These are phyloP conservation scores for Verticillium nonalfalfae DNA, from an alignment of 2,329 filamentous ascomycete genomes.

Conservation along the genomic window DNA sequence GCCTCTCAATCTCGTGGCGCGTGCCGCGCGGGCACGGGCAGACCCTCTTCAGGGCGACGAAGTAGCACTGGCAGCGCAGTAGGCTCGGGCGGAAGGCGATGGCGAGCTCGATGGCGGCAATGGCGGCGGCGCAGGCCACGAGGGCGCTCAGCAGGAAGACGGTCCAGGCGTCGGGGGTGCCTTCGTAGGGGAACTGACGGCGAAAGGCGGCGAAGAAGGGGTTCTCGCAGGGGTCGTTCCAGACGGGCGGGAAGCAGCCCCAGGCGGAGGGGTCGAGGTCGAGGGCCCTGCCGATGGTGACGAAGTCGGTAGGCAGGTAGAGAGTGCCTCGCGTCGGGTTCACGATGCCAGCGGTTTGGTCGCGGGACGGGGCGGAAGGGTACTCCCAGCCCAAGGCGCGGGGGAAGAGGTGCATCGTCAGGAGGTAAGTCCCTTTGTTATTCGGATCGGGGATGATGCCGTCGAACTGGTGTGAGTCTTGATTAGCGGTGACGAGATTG, in stretches of 20 bases:
- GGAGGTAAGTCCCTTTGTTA: constrained; percentile 2
- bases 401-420: constrained; percentile 9
- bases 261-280: constrained; percentile 3
- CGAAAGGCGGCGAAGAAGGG: constrained; percentile 7
- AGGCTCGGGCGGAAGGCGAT: constrained; percentile 4
- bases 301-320: constrained; percentile 5
- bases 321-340: neutral
- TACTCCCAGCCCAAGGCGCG: constrained; percentile 9
- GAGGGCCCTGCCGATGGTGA: constrained; percentile 4
- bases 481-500: neutral
- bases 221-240: constrained; percentile 2
- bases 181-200: neutral
- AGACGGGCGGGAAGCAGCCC: constrained; percentile 6
- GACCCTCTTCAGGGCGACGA: constrained; percentile 4
- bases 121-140: neutral
- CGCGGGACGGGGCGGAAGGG: neutral
- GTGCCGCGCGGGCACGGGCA: constrained; percentile 10
- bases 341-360: constrained; percentile 1
- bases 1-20: constrained; percentile 8
- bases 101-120: constrained; percentile 2
- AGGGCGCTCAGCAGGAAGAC: neutral
- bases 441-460: constrained; percentile 5
- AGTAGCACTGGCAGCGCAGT: constrained; percentile 9
- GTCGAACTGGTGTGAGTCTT: constrained; percentile 2
- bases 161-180: neutral